Evolutionary conservation across 179 eudicot species (phyloP), one percentile per base, ranked within the genome.

Genomic region (Corrigiola litoralis): DNA sequence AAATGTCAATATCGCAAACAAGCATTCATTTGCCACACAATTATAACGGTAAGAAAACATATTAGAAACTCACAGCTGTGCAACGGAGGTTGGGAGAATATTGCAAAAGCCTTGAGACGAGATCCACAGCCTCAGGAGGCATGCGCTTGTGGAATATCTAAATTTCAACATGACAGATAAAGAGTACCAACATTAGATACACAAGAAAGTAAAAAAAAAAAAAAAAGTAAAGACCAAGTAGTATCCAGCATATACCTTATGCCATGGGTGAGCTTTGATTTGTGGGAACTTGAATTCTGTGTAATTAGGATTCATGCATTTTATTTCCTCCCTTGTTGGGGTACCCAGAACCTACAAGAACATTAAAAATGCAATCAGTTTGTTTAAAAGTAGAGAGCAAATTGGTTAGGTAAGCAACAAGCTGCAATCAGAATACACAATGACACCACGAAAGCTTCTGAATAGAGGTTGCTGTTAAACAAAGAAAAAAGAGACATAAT

Each of bases 221-320:
- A 27, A 9, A 44, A 52, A 4, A 27, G 16, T 16, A 31, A 18
- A 29, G 52, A 48, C 3, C 24, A 46, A 6, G 17, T 27, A 44
- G 54, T 23, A 27, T 55, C 46, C 25, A 56, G 13, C 36, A n/a
- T n/a, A 29, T 80, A 89, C 97, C 96, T 89, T 91, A 76, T 91
- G 97, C 97, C 97, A 91, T 41, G 96, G 97, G 65, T 91, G 97
- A 52, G 96, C 96, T 80, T 91, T 91, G 38, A 91, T 89, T 72
- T 91, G 97, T 1, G 97, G 96, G 64, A 91, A 89, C 71, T 91
- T 91, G 56, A 86, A 91, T 72, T 89, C 97, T 0, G 94, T 91
- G 66, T 91, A 91, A 76, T 89, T 91, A 2, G 97, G 97, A 62
- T 91, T 91, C 95, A 91, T 89, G 70, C 97, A 91, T 79, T 89